Conservation (phyloP, 2,329 filamentous ascomycete genomes). For the Claviceps monticola region DNA sequence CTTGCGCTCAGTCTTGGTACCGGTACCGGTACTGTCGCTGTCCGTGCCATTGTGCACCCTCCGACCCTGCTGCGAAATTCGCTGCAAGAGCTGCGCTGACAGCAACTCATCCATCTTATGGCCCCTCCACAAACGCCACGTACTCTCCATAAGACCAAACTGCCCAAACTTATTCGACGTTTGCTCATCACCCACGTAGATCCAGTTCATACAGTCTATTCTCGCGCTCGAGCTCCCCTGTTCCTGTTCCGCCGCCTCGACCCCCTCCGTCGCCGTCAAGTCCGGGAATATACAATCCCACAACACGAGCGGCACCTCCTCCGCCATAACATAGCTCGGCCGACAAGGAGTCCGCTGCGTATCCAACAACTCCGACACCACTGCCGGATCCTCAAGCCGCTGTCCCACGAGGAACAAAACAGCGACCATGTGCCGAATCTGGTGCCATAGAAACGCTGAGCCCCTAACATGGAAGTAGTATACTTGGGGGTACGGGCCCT, state of each 20-base stretch:
- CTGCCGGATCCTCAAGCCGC: constrained; percentile 60
- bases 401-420: constrained; percentile 89
- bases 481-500: constrained; percentile 41
- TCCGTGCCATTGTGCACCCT: neutral
- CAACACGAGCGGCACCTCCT: constrained; percentile 77
- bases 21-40: too few species aligned
- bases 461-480: constrained; percentile 84
- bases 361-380: constrained; percentile 67
- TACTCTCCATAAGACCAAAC: constrained; percentile 52
- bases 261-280: constrained; percentile 2
- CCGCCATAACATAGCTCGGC: constrained; percentile 82
- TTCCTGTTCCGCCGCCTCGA: constrained; percentile 2
- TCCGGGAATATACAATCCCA: constrained; percentile 89
- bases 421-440: constrained; percentile 88
- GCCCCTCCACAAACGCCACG: constrained; percentile 76
- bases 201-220: constrained; percentile 58
- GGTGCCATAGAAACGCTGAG: constrained; percentile 93
- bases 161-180: constrained; percentile 47
- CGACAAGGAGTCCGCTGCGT: constrained; percentile 55
- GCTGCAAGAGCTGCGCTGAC: constrained; percentile 57
- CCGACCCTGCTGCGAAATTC: constrained; percentile 31
- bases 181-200: constrained; percentile 58
- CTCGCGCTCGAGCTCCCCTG: constrained; percentile 4
- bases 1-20: too few species aligned
- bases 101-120: constrained; percentile 85